Evolutionary conservation across 1,139 yeast species (phyloP), one percentile per base, ranked within the genome.

Genomic region (Candida labiduridarum): DNA sequence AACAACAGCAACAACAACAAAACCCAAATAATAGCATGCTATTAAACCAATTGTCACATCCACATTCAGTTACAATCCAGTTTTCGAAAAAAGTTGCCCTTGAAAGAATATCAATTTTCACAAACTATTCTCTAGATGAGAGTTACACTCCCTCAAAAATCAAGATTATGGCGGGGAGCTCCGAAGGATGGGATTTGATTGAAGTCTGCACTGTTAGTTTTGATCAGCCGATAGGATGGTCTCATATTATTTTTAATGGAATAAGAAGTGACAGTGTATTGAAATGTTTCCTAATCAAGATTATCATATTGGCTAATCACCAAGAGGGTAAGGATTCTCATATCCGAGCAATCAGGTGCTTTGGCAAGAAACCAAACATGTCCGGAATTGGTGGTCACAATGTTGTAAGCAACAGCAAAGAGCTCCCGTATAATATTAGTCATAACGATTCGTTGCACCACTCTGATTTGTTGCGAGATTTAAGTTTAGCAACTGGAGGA

Each of bases 261-360:
- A 77, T 81, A 2, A 68, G 91, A 48, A 72, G 71, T 40, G 84
- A 74, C 56, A 84, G 82, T 1, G 80, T 85, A 0, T 69, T 92
- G 50, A 86, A 88, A 59, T 85, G 97, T 52, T 89, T 87, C 59
- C 75, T 86, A 59, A 69, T 94, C 7, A 82, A 90, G 55, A 63
- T 95, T 27, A 70, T 80, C n/a, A 79, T 95, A 25, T 72, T 85
- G 29, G 82, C 90, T 1, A 95, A 94, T 62, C 97, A 91, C 61
- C 98, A 92, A 63, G 94, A 90, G 64, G 99, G 99, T 44, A 94
- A 94, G 63, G 99, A 95, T 66, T 87, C 97, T 1, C 98, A 91
- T 65, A 75, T 95, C 7, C 68, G 99, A 48, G 88, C 94, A 0
- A 75, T 94, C 8, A 59, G 69, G 45, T 69, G 78, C 52, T 73